Base-by-base conservation (phyloP, 2,329 filamentous ascomycete genomes). In the Fusarium sp. region DNA sequence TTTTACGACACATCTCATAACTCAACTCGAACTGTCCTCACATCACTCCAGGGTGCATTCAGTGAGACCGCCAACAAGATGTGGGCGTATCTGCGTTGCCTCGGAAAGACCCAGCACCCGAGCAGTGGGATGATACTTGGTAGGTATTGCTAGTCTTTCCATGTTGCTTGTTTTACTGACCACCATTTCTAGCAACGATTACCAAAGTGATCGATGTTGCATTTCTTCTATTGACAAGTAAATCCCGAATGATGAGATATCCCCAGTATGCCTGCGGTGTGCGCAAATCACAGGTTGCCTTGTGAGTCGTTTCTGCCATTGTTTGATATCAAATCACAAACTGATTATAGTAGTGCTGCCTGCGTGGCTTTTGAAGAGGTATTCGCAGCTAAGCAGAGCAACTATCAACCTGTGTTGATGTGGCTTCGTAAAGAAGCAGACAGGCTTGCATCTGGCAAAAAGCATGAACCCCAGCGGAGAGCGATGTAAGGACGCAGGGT, bases 1-100 rank as follows among this genome's bases (percentile, higher is more conserved):
- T 90, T 92, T 73, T 88, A 91, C 68, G 92, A 96, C 73, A 91
- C 90, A 5, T 76, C 81, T 4, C 88, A 94, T 78, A 98, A 98
- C 77, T 84, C 87, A 4, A 72, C 83, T 8, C 66, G 73, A 4
- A 91, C 88, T 0, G 89, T 95, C 11, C 79, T 94, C 5, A 75
- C 77, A n/a, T 96, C 95, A 66, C 78, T 97, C 4, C 85, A 88
- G 69, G 82, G 83, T n/a, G 87, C 87, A 29, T 94, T 97, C 68
- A 70, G 80, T 15, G 92, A 96, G 73, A 88, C 90, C 7, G 93
- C 92, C 9, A 87, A 86, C 77, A 96, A 94, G 77, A 84, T 85
- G 78, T 86, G 82, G 82, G 83, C 82, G 0, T 88, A 89, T 64
- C 72, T 78, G 7, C 78, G 81, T 8, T 87, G 85, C 55, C 78